Evolutionary conservation across 2,329 filamentous ascomycete genomes (phyloP).

Genomic region (Trichoderma atroviride): DNA sequence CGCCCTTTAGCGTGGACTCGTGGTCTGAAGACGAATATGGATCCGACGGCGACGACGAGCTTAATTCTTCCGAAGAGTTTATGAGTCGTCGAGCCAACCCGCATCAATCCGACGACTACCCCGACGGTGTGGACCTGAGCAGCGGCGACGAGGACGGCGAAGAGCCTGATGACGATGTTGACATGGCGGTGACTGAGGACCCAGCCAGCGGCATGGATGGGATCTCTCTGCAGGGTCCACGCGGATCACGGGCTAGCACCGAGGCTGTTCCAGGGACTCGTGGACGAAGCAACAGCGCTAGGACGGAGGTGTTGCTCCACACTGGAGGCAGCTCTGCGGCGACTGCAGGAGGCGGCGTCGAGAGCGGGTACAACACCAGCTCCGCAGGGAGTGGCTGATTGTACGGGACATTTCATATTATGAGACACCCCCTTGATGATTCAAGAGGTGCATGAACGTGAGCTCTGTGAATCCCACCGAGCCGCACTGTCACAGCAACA

Average conservation of each 20-base stretch:
- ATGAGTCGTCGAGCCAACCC: slow-evolving; percentile 42
- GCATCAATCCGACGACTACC: slow-evolving; percentile 47
- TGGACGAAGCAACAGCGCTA: slow-evolving; percentile 39
- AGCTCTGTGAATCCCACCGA: neutral
- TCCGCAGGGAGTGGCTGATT: slow-evolving; percentile 34
- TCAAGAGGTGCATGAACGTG: neutral
- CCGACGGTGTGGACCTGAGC: slow-evolving; percentile 44
- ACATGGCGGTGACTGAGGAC: slow-evolving; percentile 38
- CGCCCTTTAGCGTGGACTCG: slow-evolving; percentile 48
- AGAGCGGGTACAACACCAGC: slow-evolving; percentile 45
- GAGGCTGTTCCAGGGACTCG: slow-evolving; percentile 40
- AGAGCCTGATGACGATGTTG: slow-evolving; percentile 42
- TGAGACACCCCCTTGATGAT: neutral
- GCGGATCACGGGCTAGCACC: slow-evolving; percentile 38
- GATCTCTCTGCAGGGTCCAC: slow-evolving; percentile 15
- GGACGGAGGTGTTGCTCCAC: slow-evolving; percentile 34
- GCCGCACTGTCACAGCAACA: neutral
- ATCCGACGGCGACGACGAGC: slow-evolving; percentile 36
- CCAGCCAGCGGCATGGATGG: neutral
- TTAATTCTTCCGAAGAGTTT: slow-evolving; percentile 37
- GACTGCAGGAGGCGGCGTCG: slow-evolving; percentile 44
- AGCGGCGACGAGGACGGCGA: slow-evolving; percentile 49
- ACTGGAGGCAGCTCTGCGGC: slow-evolving; percentile 44
- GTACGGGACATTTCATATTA: neutral
- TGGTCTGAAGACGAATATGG: slow-evolving; percentile 38